These are phyloP conservation scores for Aspergillus steynii DNA, from an alignment of 495 filamentous ascomycete genomes.

Conservation along the genomic window DNA sequence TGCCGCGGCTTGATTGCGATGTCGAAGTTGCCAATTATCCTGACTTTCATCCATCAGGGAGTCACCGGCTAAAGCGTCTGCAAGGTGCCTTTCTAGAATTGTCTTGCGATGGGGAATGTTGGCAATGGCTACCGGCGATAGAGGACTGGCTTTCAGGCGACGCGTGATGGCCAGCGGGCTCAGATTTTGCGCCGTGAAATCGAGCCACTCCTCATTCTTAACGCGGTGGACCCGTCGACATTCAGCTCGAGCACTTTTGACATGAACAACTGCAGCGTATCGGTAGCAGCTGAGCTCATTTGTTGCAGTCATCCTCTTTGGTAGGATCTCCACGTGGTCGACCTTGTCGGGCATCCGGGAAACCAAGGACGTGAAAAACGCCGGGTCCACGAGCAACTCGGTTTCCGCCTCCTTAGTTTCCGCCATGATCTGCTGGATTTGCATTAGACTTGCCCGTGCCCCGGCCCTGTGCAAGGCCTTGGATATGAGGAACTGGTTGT, in stretches of 20 bases:
- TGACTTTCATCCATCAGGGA: not conserved
- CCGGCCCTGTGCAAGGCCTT: constrained; percentile 1
- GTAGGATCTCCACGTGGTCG: constrained; percentile 6
- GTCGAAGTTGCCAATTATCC: not conserved
- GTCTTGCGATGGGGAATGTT: constrained; percentile 8
- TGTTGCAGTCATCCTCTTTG: constrained; percentile 1
- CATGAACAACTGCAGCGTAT: constrained; percentile 2
- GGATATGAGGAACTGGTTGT: not conserved
- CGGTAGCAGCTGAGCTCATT: constrained; percentile 10
- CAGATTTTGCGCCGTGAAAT: not conserved
- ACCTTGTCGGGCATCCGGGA: not conserved
- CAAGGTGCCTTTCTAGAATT: not conserved
- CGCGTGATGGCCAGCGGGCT: not conserved
- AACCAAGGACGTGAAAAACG: constrained; percentile 5
- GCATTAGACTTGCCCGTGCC: not conserved
- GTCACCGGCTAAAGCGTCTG: not conserved
- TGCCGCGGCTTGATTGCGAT: not conserved
- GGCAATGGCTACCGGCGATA: not conserved
- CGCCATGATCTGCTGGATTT: not conserved
- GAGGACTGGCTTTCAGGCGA: not conserved
- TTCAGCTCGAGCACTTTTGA: not conserved
- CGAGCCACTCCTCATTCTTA: not conserved
- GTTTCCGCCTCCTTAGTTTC: not conserved
- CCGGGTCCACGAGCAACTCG: constrained; percentile 9
- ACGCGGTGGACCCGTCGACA: not conserved